Base-by-base conservation (phyloP, 2,329 filamentous ascomycete genomes). In the Diaporthe batatas region DNA sequence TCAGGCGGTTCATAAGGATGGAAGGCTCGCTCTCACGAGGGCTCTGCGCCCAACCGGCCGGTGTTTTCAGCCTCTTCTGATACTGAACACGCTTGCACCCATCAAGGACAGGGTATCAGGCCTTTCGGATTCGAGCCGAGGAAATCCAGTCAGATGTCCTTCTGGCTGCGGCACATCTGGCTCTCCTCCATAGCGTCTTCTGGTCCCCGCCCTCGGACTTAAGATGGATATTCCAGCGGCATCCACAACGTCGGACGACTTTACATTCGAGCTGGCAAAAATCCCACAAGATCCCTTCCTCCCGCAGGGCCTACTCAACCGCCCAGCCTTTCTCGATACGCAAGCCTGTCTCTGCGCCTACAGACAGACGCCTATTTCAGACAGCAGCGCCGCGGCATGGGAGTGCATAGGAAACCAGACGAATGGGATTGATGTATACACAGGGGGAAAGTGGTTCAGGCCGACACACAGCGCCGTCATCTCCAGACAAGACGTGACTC, bases 371-470 rank as follows among this genome's bases (percentile, higher is more conserved):
- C 77, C 79, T 2, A 68, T 72, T 18, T 69, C 75, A 29, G 70
- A 73, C 14, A 77, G 70, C 7, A 65, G 76, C 34, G 76, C 51
- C 32, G 71, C 78, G 14, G 78, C 79, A n/a, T 86, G 84, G 84
- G 83, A 84, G 73, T 86, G 84, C 74, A 82, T 85, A 39, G 84
- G 84, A 16, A 84, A 85, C 72, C 84, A 85, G 74, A 84, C 82
- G 0, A 77, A 84, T 55, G 79, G 79, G 1, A 79, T 84, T 1
- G 84, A 84, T 69, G 74, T 72, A 2, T 77, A 78, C 23, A 82
- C 76, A 25, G 79, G 77, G 3, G 84, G 84, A 6, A 85, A 85
- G 72, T 86, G 84, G 84, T 86, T 84, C 73, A 77, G 80, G 16
- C 77, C 80, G 32, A 68, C 78, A 2, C 76, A 81, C 29, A 77